Conservation (phyloP, 2,329 filamentous ascomycete species). For the Exserohilum turcica region DNA sequence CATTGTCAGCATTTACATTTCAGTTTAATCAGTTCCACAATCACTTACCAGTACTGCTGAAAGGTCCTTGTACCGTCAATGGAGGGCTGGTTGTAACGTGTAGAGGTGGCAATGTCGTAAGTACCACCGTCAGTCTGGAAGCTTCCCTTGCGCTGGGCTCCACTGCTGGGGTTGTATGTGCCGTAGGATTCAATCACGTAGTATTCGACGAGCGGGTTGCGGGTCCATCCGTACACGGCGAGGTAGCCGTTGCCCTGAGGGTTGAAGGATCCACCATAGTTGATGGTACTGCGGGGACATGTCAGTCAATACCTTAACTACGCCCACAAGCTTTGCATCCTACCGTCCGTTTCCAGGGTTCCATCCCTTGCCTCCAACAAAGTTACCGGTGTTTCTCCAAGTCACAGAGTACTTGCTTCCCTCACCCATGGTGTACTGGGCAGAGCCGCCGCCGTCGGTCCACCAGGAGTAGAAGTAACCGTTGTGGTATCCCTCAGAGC, state of each 20-base stretch:
- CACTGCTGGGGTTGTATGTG: conserved; percentile 53
- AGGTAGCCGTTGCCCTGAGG: conserved; percentile 30
- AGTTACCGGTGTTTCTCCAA: conserved; percentile 33
- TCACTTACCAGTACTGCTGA: conserved; percentile 57
- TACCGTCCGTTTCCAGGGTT: conserved; percentile 55
- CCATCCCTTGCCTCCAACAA: conserved; percentile 37
- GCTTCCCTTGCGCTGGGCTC: conserved; percentile 53
- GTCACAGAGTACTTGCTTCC: conserved; percentile 28
- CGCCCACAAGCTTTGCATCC: not conserved
- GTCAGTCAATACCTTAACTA: not conserved
- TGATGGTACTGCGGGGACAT: conserved; percentile 17
- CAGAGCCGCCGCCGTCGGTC: conserved; percentile 54
- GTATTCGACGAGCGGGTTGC: conserved; percentile 60
- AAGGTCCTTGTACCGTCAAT: conserved; percentile 60
- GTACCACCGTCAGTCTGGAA: conserved; percentile 57
- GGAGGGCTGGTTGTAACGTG: conserved; percentile 57
- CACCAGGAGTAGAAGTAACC: conserved; percentile 65
- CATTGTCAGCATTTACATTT: not conserved
- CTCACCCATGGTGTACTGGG: conserved; percentile 29
- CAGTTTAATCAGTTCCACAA: too few species aligned
- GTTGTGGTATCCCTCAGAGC: conserved; percentile 53
- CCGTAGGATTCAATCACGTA: conserved; percentile 61
- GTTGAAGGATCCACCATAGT: conserved; percentile 23
- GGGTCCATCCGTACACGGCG: conserved; percentile 62
- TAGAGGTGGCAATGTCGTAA: conserved; percentile 57